phyloP scores from a whole-genome alignment of 441 rosid species.

The Mallotus repandus region DNA sequence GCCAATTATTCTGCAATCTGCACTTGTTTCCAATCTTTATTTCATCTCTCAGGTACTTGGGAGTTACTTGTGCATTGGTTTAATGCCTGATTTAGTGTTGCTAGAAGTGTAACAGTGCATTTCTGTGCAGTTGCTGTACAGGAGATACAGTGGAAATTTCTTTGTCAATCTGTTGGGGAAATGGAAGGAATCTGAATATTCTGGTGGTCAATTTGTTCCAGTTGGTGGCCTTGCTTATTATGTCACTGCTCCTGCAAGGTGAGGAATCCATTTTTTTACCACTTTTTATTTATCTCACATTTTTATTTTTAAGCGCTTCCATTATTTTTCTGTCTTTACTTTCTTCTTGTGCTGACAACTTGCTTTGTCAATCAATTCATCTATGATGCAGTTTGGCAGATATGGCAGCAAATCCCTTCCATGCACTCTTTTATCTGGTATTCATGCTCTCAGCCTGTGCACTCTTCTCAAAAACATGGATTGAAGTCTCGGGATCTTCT shows the following conservation, averaged over 20 bases:
- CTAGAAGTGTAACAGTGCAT: background rate
- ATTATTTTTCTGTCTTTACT: background rate
- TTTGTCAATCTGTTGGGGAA: slow-evolving; percentile 76
- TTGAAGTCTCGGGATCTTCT: slow-evolving; percentile 96
- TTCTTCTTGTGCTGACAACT: background rate
- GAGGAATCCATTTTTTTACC: slow-evolving; percentile 9
- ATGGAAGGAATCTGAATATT: slow-evolving; percentile 92
- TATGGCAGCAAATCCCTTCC: slow-evolving; percentile 93
- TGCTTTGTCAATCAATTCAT: background rate
- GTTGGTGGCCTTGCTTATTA: slow-evolving; percentile 91
- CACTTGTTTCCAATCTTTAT: slow-evolving; percentile 89
- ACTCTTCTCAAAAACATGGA: slow-evolving; percentile 94
- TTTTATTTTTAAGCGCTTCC: background rate
- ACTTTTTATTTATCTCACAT: no score
- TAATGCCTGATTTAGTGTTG: background rate
- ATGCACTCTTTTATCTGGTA: slow-evolving; percentile 82
- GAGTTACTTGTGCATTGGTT: background rate
- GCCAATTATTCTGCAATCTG: slow-evolving; percentile 89
- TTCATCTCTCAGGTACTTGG: slow-evolving; percentile 83
- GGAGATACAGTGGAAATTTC: slow-evolving; percentile 77
- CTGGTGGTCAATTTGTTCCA: slow-evolving; percentile 74
- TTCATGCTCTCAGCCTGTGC: slow-evolving; percentile 91
- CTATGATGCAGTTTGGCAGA: slow-evolving; percentile 58
- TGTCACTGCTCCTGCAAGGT: slow-evolving; percentile 87
- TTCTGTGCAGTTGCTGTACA: slow-evolving; percentile 56